These are phyloP conservation scores for Trichoderma atroviride DNA, from an alignment of 2,329 filamentous ascomycete species.

Conservation along the genomic window DNA sequence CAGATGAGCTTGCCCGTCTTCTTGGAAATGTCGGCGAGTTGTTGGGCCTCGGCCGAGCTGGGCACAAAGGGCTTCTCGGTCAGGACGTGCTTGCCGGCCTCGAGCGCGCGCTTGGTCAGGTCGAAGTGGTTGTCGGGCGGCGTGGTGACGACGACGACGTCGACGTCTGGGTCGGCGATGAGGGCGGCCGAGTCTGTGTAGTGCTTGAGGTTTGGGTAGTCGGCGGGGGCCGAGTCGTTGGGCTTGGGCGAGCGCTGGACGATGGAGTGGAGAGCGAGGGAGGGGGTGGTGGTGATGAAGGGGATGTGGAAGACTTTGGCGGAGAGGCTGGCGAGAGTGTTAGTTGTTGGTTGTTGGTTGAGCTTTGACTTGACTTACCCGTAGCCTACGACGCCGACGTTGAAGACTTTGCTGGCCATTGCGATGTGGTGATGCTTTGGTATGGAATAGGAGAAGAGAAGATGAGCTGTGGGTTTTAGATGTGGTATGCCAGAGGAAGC, in stretches of 20 bases:
- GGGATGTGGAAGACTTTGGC: conserved; percentile 87
- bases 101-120: conserved; percentile 65
- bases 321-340: conserved; percentile 45
- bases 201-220: conserved; percentile 66
- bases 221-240: conserved; percentile 66
- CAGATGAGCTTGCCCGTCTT: conserved; percentile 57
- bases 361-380: conserved; percentile 42
- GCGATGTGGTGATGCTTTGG: neutral
- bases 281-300: conserved; percentile 66
- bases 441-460: neutral
- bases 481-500: neutral
- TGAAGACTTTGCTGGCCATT: conserved; percentile 47
- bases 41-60: conserved; percentile 66
- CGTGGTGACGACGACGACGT: conserved; percentile 72
- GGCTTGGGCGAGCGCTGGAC: conserved; percentile 72
- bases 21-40: conserved; percentile 60
- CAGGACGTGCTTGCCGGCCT: conserved; percentile 74
- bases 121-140: conserved; percentile 71
- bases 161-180: conserved; percentile 65
- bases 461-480: neutral
- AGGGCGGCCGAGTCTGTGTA: conserved; percentile 65
- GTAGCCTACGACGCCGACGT: conserved; percentile 56
- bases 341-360: neutral
- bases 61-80: conserved; percentile 85
- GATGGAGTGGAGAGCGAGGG: conserved; percentile 71